Base-by-base conservation (phyloP, 768 basidiomycete genomes). In the Megacollybia marginata region DNA sequence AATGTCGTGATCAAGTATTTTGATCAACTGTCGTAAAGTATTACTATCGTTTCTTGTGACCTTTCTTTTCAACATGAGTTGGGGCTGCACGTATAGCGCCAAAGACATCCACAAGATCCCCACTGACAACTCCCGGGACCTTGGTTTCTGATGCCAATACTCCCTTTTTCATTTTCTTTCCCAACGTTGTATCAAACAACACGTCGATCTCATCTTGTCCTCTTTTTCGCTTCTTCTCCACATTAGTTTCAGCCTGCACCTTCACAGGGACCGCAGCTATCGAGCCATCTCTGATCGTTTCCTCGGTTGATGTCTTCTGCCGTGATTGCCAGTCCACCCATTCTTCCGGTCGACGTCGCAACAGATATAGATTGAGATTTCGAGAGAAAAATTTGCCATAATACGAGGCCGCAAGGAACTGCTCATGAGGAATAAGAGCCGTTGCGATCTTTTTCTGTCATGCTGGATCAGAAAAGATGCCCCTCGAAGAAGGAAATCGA, bases 301-400 rank as follows among this genome's bases (percentile, higher is more conserved):
- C 56, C 46, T 52, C 42, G 19, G 55, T 57, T 52, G 65, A 31
- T 47, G 53, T 9, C 49, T 61, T 13, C 69, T 38, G 66, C 62
- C 45, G 75, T 72, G 83, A 71, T 60, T 93, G 88, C 55, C 81
- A 60, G 43, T 74, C 76, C 55, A 82, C 80, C 95, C 95, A 99
- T 47, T 92, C 86, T 4, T 89, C 82, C 4, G 90, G 86, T 46
- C 82, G 74, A 42, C 90, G 80, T 55, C 82, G 78, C 6, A 94
- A 75, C 19, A 97, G 67, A 57, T 87, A 76, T 7, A 98, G 64
- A 53, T 88, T 85, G 52, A 95, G 70, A 57, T 81, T 85, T 35
- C 85, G 76, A 20, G 80, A 80, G 55, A 98, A 92, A 71, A 82
- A 96, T 62, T 88, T 89, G 20, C 92, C 95, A 57, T 85, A 95